These are phyloP conservation scores for Gentiana straminea DNA, from an alignment of 257 asterid genomes.

Conservation along the genomic window DNA sequence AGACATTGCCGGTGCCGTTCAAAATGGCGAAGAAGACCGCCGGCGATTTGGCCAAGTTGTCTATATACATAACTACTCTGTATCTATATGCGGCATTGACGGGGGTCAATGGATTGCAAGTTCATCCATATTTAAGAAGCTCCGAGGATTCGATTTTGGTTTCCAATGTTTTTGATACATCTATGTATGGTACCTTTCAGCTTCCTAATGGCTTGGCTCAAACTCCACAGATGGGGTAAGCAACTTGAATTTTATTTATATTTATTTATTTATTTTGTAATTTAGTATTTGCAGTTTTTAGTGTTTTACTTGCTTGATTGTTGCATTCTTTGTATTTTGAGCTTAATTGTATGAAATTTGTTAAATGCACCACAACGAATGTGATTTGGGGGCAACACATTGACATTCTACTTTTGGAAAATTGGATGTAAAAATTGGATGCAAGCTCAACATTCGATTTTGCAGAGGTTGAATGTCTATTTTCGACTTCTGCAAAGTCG, in stretches of 20 bases:
- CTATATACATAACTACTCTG: slow-evolving; percentile 9
- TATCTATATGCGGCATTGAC: slow-evolving; percentile 25
- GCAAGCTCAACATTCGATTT: too few species aligned
- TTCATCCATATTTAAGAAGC: slow-evolving; percentile 51
- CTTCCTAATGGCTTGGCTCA: slow-evolving; percentile 64
- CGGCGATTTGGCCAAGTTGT: slow-evolving; percentile 10
- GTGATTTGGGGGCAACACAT: too few species aligned
- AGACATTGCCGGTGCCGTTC: too few species aligned
- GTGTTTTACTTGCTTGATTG: too few species aligned
- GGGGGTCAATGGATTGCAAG: slow-evolving; percentile 27
- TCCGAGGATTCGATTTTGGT: slow-evolving; percentile 32
- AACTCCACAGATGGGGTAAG: slow-evolving; percentile 96
- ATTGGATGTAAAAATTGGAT: too few species aligned
- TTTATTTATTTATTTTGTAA: neutral
- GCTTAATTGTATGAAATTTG: too few species aligned
- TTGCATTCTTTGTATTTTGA: too few species aligned
- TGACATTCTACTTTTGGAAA: too few species aligned
- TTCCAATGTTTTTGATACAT: slow-evolving; percentile 55
- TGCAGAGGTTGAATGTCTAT: too few species aligned
- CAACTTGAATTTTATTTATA: neutral
- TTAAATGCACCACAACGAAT: too few species aligned
- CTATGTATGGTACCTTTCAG: slow-evolving; percentile 70
- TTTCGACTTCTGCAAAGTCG: too few species aligned
- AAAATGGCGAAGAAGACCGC: neutral
- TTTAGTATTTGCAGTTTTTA: neutral